These are phyloP conservation scores for Cymbopogon flexuosus DNA, from an alignment of 202 grass and related monocot genomes.

Conservation along the genomic window DNA sequence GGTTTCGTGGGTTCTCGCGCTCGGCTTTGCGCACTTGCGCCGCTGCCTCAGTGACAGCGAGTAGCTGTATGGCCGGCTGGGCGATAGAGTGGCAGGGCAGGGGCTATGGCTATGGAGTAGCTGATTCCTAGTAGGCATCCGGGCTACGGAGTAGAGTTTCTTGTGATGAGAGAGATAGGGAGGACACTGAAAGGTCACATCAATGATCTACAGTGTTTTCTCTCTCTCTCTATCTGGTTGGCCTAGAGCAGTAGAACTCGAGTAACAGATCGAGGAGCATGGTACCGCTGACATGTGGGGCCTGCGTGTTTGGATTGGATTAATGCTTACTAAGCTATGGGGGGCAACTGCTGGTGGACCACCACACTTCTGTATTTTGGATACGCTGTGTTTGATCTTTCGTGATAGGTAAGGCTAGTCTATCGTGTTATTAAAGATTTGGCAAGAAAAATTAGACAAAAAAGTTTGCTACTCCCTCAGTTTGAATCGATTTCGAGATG, in stretches of 20 bases:
- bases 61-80: conserved; percentile 28
- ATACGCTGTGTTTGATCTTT: no score
- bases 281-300: background rate
- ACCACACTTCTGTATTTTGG: background rate
- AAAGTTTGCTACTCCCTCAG: no score
- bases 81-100: conserved; percentile 21
- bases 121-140: background rate
- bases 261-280: background rate
- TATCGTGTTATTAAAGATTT: no score
- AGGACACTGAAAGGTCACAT: conserved; percentile 30
- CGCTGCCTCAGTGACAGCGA: conserved; percentile 27
- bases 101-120: background rate
- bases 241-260: conserved; percentile 20
- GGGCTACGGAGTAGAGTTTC: background rate
- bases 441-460: no score
- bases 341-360: background rate
- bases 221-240: conserved; percentile 24
- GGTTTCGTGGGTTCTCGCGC: conserved; percentile 42
- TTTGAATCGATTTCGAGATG: no score
- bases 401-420: no score
- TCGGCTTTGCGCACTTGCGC: conserved; percentile 28
- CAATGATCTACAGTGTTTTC: background rate
- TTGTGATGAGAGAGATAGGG: background rate
- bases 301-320: background rate
- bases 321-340: background rate